Evolutionary conservation across 1,139 yeast species (phyloP).

Genomic region (Debaryomyces robertsiae): DNA sequence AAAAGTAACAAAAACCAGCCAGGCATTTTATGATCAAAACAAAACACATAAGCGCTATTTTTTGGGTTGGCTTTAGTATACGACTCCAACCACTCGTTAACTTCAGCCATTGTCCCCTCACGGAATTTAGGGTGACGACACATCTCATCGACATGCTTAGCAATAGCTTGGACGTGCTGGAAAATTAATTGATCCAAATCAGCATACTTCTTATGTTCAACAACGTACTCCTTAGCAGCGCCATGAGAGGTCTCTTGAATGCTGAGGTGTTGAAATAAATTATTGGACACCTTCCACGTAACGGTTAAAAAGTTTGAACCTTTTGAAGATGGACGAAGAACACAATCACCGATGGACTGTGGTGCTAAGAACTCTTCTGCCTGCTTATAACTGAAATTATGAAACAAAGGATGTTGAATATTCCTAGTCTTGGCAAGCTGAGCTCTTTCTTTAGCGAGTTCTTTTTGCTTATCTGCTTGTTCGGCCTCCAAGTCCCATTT

Average conservation of each 20-base stretch:
- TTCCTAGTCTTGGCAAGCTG: conserved; percentile 62
- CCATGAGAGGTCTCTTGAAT: conserved; percentile 67
- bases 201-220: conserved; percentile 70
- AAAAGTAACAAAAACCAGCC: conserved; percentile 89
- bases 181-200: conserved; percentile 94
- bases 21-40: conserved; percentile 87
- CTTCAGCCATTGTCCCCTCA: conserved; percentile 77
- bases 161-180: conserved; percentile 83
- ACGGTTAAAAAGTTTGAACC: conserved; percentile 88
- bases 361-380: conserved; percentile 95
- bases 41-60: conserved; percentile 88
- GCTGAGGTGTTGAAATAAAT: conserved; percentile 87
- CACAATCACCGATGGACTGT: conserved; percentile 86
- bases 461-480: conserved; percentile 60
- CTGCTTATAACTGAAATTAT: conserved; percentile 77
- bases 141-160: conserved; percentile 83
- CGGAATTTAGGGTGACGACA: conserved; percentile 86
- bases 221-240: conserved; percentile 63
- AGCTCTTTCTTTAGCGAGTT: conserved; percentile 59
- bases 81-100: conserved; percentile 83
- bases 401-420: conserved; percentile 90
- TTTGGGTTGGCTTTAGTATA: conserved; percentile 90
- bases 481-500: conserved; percentile 89
- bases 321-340: conserved; percentile 90
- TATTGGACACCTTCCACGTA: conserved; percentile 95